Percentiles rank a stretch among this genome's conserved stretches.
Conservation (phyloP, 805 yeast genomes). For the Lipomyces yamanashiensis region DNA sequence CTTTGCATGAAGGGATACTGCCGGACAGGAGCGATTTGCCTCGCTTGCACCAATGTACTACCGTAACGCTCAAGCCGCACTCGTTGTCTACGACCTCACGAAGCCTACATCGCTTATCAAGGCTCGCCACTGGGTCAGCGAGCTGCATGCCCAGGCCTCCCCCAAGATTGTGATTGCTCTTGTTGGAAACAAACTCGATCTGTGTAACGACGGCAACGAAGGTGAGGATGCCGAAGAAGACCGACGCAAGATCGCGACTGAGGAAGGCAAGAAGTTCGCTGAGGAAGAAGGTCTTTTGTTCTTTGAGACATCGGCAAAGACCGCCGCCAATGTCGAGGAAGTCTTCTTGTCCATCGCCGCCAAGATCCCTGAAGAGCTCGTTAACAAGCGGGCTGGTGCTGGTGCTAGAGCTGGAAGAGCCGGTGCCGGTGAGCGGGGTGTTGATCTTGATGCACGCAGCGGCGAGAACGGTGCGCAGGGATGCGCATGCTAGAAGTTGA, state of each 20-base stretch:
- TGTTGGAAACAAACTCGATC: constrained; percentile 90
- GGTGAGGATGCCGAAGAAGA: constrained; percentile 37
- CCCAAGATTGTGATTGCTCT: constrained; percentile 89
- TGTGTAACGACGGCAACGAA: constrained; percentile 54
- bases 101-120: constrained; percentile 93
- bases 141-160: constrained; percentile 92
- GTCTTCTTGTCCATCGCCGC: constrained; percentile 89
- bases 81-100: constrained; percentile 93
- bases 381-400: constrained; percentile 35
- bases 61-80: constrained; percentile 95
- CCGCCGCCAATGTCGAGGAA: constrained; percentile 85
- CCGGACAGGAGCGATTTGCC: constrained; percentile 97
- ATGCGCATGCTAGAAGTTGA: constrained; percentile 30
- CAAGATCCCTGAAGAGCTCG: constrained; percentile 67
- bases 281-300: constrained; percentile 88
- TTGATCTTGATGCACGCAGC: constrained; percentile 31
- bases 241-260: constrained; percentile 73
- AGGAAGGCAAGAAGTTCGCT: constrained; percentile 86
- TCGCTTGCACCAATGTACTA: constrained; percentile 96
- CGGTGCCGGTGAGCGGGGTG: constrained; percentile 35
- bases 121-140: constrained; percentile 98
- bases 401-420: constrained; percentile 28
- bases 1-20: constrained; percentile 68
- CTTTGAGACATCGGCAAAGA: constrained; percentile 94
- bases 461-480: constrained; percentile 32